These are phyloP conservation scores for Trichoderma simmonsii DNA, from an alignment of 2,329 filamentous ascomycete species.

Conservation along the genomic window DNA sequence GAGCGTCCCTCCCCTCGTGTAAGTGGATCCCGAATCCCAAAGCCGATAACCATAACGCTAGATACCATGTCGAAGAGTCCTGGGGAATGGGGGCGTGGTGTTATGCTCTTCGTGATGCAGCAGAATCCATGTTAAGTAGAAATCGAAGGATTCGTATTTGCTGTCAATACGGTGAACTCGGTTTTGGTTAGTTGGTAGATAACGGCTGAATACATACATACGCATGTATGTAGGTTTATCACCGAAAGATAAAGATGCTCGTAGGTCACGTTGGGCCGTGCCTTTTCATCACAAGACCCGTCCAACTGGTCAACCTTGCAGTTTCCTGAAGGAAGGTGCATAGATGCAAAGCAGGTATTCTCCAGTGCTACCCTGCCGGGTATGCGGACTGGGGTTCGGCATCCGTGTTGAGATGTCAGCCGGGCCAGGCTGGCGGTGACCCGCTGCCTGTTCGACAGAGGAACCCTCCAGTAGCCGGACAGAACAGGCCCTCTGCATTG, in stretches of 20 bases:
- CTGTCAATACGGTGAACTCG: neutral
- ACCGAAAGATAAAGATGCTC: neutral
- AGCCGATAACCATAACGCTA: neutral
- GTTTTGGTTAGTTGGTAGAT: neutral
- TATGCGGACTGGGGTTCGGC: neutral
- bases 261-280: neutral
- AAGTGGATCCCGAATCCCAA: neutral
- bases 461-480: neutral
- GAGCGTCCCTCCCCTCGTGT: neutral
- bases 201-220: neutral
- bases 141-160: neutral
- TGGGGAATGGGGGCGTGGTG: neutral
- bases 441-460: neutral
- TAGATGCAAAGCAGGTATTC: neutral
- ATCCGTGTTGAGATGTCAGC: constrained; percentile 6
- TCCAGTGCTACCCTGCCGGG: neutral
- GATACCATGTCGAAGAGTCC: neutral
- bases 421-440: neutral
- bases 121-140: neutral
- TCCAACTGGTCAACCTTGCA: neutral
- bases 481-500: neutral
- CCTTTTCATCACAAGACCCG: neutral
- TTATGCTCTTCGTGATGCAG: neutral
- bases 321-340: neutral
- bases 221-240: neutral